Conservation (phyloP, 306 rosid species). For the Rosa rugosa region DNA sequence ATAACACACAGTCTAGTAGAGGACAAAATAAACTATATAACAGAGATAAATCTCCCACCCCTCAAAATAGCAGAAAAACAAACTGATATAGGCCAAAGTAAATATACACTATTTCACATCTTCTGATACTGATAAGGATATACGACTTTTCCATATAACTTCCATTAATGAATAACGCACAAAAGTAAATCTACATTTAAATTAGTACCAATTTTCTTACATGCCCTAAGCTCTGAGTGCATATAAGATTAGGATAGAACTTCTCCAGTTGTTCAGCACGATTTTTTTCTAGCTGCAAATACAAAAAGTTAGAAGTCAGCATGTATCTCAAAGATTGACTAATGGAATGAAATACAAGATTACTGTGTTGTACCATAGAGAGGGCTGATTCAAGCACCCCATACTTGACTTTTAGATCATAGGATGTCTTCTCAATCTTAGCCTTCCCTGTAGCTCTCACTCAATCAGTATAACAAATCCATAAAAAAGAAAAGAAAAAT, state of each 20-base stretch:
- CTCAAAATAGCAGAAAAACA: conserved; percentile 19
- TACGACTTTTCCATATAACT: conserved; percentile 5
- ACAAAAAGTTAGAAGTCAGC: conserved; percentile 8
- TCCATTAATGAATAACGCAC: conserved; percentile 8
- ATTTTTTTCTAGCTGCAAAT: conserved; percentile 73
- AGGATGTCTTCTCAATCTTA: conserved; percentile 50
- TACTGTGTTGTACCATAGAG: conserved; percentile 54
- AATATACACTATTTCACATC: conserved; percentile 7
- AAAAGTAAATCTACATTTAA: conserved; percentile 21
- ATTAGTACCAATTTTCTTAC: conserved; percentile 47
- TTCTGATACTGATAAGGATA: not conserved
- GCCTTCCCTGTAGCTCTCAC: conserved; percentile 61
- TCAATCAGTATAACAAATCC: conserved; percentile 28
- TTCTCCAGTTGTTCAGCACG: conserved; percentile 84
- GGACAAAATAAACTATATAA: conserved; percentile 12
- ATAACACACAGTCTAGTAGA: not conserved
- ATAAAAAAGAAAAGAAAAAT: conserved; percentile 22
- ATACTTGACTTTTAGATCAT: conserved; percentile 63
- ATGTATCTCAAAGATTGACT: not conserved
- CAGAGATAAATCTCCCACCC: conserved; percentile 14
- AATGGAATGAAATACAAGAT: not conserved
- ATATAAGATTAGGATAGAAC: conserved; percentile 79
- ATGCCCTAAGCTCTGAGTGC: conserved; percentile 91
- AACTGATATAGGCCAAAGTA: conserved; percentile 10
- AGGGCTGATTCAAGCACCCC: conserved; percentile 72